These are phyloP conservation scores for Lichenothelia convexa DNA, from an alignment of 495 filamentous ascomycete species.

Conservation along the genomic window DNA sequence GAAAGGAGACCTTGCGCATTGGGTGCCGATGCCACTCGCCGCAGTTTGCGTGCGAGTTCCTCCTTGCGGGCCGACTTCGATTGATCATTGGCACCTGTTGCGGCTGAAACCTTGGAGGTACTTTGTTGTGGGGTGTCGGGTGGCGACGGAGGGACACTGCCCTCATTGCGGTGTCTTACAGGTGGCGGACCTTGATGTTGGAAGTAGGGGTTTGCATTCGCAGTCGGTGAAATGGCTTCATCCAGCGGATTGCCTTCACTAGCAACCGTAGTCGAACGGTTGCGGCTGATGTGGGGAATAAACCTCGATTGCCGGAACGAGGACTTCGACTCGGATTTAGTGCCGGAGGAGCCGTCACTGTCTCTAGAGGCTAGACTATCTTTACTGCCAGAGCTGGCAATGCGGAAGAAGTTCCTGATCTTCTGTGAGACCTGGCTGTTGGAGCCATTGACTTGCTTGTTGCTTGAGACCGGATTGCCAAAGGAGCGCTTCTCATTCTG, in stretches of 20 bases:
- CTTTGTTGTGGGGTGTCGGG: constrained; percentile 59
- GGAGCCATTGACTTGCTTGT: constrained; percentile 21
- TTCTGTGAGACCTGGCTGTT: constrained; percentile 61
- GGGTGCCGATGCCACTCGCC: constrained; percentile 85
- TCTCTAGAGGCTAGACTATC: constrained; percentile 15
- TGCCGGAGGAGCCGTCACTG: constrained; percentile 24
- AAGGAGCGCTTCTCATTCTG: constrained; percentile 18
- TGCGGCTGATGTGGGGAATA: constrained; percentile 59
- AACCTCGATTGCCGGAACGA: constrained; percentile 69
- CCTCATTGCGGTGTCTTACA: constrained; percentile 84
- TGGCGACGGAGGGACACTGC: constrained; percentile 88
- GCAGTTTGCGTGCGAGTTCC: constrained; percentile 72
- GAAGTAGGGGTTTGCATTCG: constrained; percentile 93
- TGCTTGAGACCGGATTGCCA: constrained; percentile 16
- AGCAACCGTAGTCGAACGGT: constrained; percentile 70
- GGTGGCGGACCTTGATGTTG: constrained; percentile 87
- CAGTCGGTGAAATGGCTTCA: constrained; percentile 76
- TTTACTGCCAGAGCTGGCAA: constrained; percentile 51
- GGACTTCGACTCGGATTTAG: constrained; percentile 40
- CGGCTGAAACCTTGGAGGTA: constrained; percentile 49
- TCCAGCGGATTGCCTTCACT: constrained; percentile 86
- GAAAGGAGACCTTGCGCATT: constrained; percentile 90
- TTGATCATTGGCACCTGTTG: constrained; percentile 53
- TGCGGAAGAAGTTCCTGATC: constrained; percentile 96
- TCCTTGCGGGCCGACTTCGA: constrained; percentile 67